Evolutionary conservation across 1,139 yeast genomes (phyloP).

Genomic region (Taphrina betulina): DNA sequence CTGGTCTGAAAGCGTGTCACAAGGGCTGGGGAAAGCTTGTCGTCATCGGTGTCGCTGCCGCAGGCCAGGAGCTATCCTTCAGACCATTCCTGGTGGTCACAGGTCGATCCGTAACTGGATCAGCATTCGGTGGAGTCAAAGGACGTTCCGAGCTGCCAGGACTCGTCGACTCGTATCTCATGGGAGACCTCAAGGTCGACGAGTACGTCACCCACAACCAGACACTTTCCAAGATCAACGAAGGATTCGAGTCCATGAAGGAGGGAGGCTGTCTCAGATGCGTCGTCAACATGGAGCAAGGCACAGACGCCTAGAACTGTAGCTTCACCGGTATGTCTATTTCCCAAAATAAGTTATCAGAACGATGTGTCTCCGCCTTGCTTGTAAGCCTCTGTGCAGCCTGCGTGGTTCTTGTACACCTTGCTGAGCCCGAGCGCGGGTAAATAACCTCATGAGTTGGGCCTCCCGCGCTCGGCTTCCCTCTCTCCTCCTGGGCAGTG

Average conservation of each 20-base stretch:
- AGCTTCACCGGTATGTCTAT: too few species aligned
- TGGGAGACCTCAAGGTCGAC: constrained; percentile 83
- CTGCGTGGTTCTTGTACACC: too few species aligned
- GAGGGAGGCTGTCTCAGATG: constrained; percentile 92
- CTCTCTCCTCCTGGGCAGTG: too few species aligned
- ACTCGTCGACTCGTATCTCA: constrained; percentile 78
- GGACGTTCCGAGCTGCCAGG: constrained; percentile 95
- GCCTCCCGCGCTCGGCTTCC: too few species aligned
- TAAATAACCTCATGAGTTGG: too few species aligned
- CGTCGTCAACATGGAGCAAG: constrained; percentile 55
- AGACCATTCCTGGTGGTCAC: constrained; percentile 99
- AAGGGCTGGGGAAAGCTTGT: constrained; percentile 98
- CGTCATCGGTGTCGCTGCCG: constrained; percentile 96
- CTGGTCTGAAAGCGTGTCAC: constrained; percentile 94
- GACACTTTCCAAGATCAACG: constrained; percentile 70
- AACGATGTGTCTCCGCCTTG: too few species aligned
- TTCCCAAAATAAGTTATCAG: too few species aligned
- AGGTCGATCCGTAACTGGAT: constrained; percentile 97
- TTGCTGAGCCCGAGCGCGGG: too few species aligned
- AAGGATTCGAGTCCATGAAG: constrained; percentile 94
- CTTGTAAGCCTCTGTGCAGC: too few species aligned
- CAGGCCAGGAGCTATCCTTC: constrained; percentile 93
- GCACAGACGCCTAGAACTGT: background rate
- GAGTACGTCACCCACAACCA: constrained; percentile 93
- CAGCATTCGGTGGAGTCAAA: constrained; percentile 98